Evolutionary conservation across 495 filamentous ascomycete genomes (phyloP).

Genomic region (Astrothelium macrocarpum): DNA sequence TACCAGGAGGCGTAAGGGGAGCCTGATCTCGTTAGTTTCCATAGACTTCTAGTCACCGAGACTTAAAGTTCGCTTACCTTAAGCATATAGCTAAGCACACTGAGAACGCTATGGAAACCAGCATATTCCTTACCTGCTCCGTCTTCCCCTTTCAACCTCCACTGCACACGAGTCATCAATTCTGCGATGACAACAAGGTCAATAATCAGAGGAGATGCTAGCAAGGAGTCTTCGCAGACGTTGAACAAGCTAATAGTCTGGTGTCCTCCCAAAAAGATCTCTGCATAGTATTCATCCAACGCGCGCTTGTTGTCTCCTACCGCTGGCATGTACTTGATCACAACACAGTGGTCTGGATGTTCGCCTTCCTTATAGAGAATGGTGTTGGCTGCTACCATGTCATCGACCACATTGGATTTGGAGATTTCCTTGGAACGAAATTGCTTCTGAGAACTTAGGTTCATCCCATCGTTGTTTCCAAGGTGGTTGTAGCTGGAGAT

Average conservation of each 20-base stretch:
- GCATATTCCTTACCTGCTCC: conserved; percentile 58
- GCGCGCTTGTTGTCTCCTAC: conserved; percentile 99
- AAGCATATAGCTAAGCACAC: conserved; percentile 98
- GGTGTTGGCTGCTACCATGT: conserved; percentile 94
- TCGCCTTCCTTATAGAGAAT: conserved; percentile 76
- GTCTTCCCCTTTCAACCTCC: conserved; percentile 55
- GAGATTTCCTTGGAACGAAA: conserved; percentile 99
- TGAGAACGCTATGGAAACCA: conserved; percentile 94
- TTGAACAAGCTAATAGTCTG: conserved; percentile 98
- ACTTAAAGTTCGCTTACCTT: conserved; percentile 44
- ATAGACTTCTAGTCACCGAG: neutral
- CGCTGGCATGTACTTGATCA: conserved; percentile 84
- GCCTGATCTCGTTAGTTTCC: conserved; percentile 38
- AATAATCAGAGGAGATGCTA: conserved; percentile 97
- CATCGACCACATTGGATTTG: conserved; percentile 97
- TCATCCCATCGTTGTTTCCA: conserved; percentile 98
- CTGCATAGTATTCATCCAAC: conserved; percentile 96
- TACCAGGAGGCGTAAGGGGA: conserved; percentile 87
- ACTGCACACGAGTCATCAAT: conserved; percentile 96
- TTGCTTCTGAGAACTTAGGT: conserved; percentile 91
- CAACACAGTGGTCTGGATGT: conserved; percentile 39
- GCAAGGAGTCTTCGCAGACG: conserved; percentile 94
- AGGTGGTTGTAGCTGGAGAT: conserved; percentile 99
- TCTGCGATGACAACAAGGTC: conserved; percentile 86
- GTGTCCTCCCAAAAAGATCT: conserved; percentile 98